Evolutionary conservation across 1,284 basidiomycete species (phyloP), one percentile per base, ranked within the genome.

Genomic region (Athelia sp.): DNA sequence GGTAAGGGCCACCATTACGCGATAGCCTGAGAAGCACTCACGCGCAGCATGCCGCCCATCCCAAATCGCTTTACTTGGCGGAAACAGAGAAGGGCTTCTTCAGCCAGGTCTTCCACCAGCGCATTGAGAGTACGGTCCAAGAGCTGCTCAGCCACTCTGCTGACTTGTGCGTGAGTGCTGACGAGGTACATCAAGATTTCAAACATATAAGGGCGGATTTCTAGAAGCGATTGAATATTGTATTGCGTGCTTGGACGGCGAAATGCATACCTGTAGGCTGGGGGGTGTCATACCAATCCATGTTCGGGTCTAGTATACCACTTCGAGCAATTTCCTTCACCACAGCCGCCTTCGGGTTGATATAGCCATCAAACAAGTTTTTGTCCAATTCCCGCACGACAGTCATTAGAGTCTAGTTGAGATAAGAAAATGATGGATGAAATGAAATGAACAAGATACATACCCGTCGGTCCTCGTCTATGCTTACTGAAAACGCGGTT

Each of bases 31-130:
- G 46, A 23, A 21, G 46, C 10, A 77, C 86, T 55, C 64, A 94
- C 93, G 52, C 91, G 83, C 29, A 99, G 77, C 97, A 99, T 99
- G 11, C 97, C 97, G 43, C 97, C 97, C 83, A 97, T 97, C 15
- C 96, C 94, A 62, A 98, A 98, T 35, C 84, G 78, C 56, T 83
- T 84, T 26, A 99, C 84, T 64, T 90, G 84, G 53, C 79, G 79
- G 79, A 99, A 97, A 62, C 85, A 89, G 6, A 78, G 78, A 48
- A 98, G 71, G 0, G 93, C 88, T 56, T 93, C 88, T 6, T 82
- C 75, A 3, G 93, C 88, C 14, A 98, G 73, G 52, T 88, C 83
- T 52, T 94, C 89, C 10, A 96, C 87, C 8, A 99, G 77, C 6
- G 83, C 76, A 52, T 84, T 82, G 40, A 99, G 71, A n/a, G 86